Base-by-base conservation (phyloP, 176 grass and related monocot species). In the Oryza coarctata region DNA sequence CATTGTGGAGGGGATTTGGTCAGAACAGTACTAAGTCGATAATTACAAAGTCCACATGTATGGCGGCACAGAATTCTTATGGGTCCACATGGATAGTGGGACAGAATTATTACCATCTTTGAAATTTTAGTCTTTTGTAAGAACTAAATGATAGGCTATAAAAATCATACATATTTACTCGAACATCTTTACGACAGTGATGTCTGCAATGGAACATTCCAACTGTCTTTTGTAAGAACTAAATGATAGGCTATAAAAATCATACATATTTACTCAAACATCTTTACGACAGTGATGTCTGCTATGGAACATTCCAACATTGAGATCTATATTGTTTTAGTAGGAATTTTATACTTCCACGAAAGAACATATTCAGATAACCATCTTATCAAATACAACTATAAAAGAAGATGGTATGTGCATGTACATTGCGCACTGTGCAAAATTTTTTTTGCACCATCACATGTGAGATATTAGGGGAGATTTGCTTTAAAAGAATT, bases 311-410 rank as follows among this genome's bases (percentile, higher is more conserved):
- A 73, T 30, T 73, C 22, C 55, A 60, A 60, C 2, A 60, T 60
- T 60, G 1, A 76, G 31, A 76, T 26, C 14, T 76, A 5, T 80
- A 68, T 52, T 68, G 27, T 65, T 31, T 65, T 9, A 36, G 13
- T 5, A 30, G 23, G 10, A 40, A 13, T 25, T 29, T 77, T 40
- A 30, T 25, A 55, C 50, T 55, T 55, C 14, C 6, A 55, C 58
- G 1, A 30, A 77, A 43, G 58, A 78, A 78, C 8, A 65, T 44
- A 64, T 78, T 65, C 17, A 41, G n/a, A 11, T 49, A 79, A 45
- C 28, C 26, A 79, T 49, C 38, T 79, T 62, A 66, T 33, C 63
- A 67, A 67, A 9, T 65, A 47, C 17, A 66, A 9, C 22, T 1
- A 30, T 7, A 63, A 45, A 10, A 10, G 36, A 30, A 20, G 1